Evolutionary conservation across 495 filamentous ascomycete genomes (phyloP).

Genomic region (Xylaria longipes): DNA sequence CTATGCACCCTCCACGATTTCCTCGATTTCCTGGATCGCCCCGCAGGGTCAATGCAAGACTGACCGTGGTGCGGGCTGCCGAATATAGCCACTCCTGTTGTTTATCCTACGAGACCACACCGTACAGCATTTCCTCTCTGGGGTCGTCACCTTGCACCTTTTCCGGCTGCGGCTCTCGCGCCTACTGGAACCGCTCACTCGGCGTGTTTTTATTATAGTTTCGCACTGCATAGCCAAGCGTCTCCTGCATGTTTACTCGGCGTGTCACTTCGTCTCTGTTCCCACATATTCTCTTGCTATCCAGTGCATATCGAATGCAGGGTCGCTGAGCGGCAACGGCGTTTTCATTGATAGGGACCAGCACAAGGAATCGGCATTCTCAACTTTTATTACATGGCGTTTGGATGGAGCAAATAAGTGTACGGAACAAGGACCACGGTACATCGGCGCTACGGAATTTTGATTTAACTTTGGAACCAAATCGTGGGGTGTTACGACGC

Average conservation of each 20-base stretch:
- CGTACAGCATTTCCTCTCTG: neutral
- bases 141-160: conserved; percentile 5
- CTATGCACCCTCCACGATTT: neutral
- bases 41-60: conserved; percentile 11
- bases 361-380: conserved; percentile 20
- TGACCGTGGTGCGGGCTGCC: conserved; percentile 3
- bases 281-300: conserved; percentile 9
- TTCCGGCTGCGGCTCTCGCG: conserved; percentile 16
- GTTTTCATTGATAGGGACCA: conserved; percentile 19
- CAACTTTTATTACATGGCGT: conserved; percentile 14
- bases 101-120: neutral
- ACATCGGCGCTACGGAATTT: conserved; percentile 24
- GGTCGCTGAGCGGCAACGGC: conserved; percentile 8
- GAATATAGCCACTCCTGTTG: conserved; percentile 3
- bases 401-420: conserved; percentile 13
- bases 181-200: conserved; percentile 8
- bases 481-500: conserved; percentile 17
- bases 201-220: conserved; percentile 9
- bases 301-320: neutral
- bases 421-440: neutral
- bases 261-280: conserved; percentile 4
- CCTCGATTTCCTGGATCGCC: conserved; percentile 12
- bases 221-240: conserved; percentile 21
- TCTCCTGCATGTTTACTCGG: conserved; percentile 16
- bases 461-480: conserved; percentile 7